phyloP scores from a whole-genome alignment of 371 early-diverging fungal genomes.

The Rhizopus stolonifer region DNA sequence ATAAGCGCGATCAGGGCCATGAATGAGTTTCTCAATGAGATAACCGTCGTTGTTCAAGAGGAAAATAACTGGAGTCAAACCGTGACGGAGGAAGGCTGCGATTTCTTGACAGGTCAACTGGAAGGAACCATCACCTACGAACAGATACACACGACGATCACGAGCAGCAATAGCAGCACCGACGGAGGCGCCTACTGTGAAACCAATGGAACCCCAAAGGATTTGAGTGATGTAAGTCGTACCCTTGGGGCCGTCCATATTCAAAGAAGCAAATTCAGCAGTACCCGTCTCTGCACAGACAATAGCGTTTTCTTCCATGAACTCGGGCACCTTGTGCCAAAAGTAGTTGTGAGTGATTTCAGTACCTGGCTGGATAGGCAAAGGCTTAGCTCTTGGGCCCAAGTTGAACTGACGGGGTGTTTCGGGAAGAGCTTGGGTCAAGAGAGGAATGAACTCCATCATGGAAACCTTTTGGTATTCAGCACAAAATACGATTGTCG shows the following conservation, averaged over 20 bases:
- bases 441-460: conserved; percentile 31
- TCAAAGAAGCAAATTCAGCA: conserved; percentile 42
- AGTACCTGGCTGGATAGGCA: conserved; percentile 16
- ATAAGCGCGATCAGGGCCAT: conserved; percentile 45
- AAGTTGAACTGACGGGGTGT: conserved; percentile 16
- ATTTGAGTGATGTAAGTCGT: conserved; percentile 39
- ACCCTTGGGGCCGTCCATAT: conserved; percentile 35
- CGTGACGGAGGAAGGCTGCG: conserved; percentile 51
- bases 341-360: conserved; percentile 46
- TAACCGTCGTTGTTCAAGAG: conserved; percentile 57
- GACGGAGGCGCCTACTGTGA: conserved; percentile 32
- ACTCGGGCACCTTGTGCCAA: conserved; percentile 40
- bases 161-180: conserved; percentile 43
- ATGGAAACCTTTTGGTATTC: conserved; percentile 41
- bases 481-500: conserved; percentile 35
- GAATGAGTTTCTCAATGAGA: conserved; percentile 52
- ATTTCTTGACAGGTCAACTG: conserved; percentile 51
- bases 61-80: conserved; percentile 45
- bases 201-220: conserved; percentile 51
- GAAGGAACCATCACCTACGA: conserved; percentile 58
- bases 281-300: conserved; percentile 58
- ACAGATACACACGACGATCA: conserved; percentile 31
- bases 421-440: conserved; percentile 29
- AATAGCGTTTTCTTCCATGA: conserved; percentile 30
- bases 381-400: conserved; percentile 23